Conservation (phyloP, 495 filamentous ascomycete genomes). For the Pyrenula aspistea region DNA sequence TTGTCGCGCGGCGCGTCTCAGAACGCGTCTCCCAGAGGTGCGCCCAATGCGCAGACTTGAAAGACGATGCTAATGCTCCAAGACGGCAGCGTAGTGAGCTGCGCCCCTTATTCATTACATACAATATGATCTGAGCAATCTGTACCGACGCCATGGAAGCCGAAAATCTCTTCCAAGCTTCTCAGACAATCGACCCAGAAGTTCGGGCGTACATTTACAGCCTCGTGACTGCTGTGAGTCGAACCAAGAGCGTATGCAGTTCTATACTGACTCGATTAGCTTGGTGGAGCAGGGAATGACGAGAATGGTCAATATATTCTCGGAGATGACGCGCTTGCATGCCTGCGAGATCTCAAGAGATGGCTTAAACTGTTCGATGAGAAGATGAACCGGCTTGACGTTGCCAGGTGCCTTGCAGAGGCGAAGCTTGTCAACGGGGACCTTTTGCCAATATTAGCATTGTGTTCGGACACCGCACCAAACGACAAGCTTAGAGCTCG, state of each 20-base stretch:
- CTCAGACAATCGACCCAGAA: constrained; percentile 64
- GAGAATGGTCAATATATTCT: constrained; percentile 75
- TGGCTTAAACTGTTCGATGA: constrained; percentile 95
- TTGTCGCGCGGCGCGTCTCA: background rate
- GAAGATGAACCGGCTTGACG: constrained; percentile 87
- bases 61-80: too few species aligned
- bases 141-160: constrained; percentile 12
- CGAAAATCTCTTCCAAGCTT: constrained; percentile 22
- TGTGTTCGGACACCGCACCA: constrained; percentile 54
- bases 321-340: constrained; percentile 86
- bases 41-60: too few species aligned
- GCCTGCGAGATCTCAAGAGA: constrained; percentile 81
- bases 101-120: too few species aligned
- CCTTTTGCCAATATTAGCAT: constrained; percentile 74
- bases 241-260: background rate
- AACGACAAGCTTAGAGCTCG: constrained; percentile 64
- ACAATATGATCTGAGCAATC: background rate
- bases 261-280: constrained; percentile 35
- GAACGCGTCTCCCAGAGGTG: background rate
- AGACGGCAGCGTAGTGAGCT: too few species aligned
- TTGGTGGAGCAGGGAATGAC: constrained; percentile 75
- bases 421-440: constrained; percentile 87
- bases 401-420: constrained; percentile 84
- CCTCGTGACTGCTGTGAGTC: constrained; percentile 78
- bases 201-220: constrained; percentile 84